These are phyloP conservation scores for Gaertneriomyces semiglobifer DNA, from an alignment of 192 early-diverging fungal genomes.

Conservation along the genomic window DNA sequence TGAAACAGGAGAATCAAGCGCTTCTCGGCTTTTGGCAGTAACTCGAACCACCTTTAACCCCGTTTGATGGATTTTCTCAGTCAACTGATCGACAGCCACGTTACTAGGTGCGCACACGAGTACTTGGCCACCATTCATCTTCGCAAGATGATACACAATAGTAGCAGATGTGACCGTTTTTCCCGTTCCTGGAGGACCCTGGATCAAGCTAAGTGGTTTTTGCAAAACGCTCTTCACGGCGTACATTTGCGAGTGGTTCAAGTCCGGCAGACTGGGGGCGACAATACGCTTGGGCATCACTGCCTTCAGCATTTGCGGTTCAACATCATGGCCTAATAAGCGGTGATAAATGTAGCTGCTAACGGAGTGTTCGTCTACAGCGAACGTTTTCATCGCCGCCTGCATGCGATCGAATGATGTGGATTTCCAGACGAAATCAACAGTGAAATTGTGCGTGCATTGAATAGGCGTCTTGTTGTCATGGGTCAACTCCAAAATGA, in stretches of 20 bases:
- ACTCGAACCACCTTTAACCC: conserved; percentile 93
- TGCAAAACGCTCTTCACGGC: conserved; percentile 92
- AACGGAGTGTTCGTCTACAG: conserved; percentile 88
- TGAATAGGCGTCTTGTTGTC: conserved; percentile 66
- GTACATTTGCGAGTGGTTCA: conserved; percentile 94
- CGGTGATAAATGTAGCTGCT: conserved; percentile 95
- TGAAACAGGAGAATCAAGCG: conserved; percentile 88
- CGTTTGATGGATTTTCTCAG: conserved; percentile 93
- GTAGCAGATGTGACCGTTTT: conserved; percentile 98
- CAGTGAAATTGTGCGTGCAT: conserved; percentile 84
- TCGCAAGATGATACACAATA: conserved; percentile 94
- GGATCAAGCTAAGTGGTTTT: conserved; percentile 90
- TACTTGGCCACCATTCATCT: conserved; percentile 82
- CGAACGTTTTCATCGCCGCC: conserved; percentile 92
- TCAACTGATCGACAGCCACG: conserved; percentile 97
- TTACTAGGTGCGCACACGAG: conserved; percentile 98
- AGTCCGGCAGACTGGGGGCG: conserved; percentile 89
- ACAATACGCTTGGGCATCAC: conserved; percentile 84
- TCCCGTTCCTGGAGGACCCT: conserved; percentile 95
- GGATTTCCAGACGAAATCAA: conserved; percentile 99
- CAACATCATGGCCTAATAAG: conserved; percentile 91
- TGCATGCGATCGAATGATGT: conserved; percentile 97
- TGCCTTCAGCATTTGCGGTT: conserved; percentile 75
- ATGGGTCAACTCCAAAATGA: conserved; percentile 81
- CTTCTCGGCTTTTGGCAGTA: conserved; percentile 89